A percentile compares a stretch with the other conserved stretches of the same genome.
phyloP scores from a whole-genome alignment of 192 early-diverging fungal genomes.

The Linnemannia schmuckeri region DNA sequence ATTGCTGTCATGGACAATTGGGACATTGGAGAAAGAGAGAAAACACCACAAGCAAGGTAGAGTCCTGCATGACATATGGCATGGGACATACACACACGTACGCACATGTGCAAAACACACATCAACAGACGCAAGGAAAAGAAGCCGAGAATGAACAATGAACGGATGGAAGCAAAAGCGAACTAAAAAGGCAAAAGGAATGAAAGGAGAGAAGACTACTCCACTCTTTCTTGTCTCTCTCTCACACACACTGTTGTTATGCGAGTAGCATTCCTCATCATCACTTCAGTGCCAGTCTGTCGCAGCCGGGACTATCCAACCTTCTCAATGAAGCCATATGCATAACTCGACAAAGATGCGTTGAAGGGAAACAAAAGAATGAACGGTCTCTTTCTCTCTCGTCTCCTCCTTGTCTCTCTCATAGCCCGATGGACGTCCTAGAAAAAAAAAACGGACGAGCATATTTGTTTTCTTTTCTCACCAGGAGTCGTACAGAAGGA shows the following conservation, averaged over 20 bases:
- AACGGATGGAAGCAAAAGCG: background rate
- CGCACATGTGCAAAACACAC: background rate
- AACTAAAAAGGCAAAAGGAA: background rate
- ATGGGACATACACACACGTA: background rate
- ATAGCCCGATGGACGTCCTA: background rate
- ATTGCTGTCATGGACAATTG: background rate
- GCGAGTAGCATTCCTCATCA: background rate
- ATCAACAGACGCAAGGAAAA: background rate
- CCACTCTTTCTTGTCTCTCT: background rate
- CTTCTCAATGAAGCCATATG: background rate
- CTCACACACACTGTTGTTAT: background rate
- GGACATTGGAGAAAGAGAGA: background rate
- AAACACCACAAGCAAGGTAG: background rate
- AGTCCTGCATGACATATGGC: background rate
- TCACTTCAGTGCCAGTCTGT: no score
- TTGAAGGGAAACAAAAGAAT: background rate
- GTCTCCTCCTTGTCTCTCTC: background rate
- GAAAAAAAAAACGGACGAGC: conserved; percentile 1
- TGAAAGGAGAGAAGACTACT: background rate
- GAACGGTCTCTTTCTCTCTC: background rate
- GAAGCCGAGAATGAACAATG: background rate
- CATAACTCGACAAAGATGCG: background rate
- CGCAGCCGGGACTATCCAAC: background rate
- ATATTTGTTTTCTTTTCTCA: background rate
- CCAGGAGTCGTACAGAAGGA: conserved; percentile 3